Percentiles rank a stretch among this genome's conserved stretches.
Evolutionary conservation across 345 rosid genomes (phyloP).

Genomic region (Eucalyptus marginata): DNA sequence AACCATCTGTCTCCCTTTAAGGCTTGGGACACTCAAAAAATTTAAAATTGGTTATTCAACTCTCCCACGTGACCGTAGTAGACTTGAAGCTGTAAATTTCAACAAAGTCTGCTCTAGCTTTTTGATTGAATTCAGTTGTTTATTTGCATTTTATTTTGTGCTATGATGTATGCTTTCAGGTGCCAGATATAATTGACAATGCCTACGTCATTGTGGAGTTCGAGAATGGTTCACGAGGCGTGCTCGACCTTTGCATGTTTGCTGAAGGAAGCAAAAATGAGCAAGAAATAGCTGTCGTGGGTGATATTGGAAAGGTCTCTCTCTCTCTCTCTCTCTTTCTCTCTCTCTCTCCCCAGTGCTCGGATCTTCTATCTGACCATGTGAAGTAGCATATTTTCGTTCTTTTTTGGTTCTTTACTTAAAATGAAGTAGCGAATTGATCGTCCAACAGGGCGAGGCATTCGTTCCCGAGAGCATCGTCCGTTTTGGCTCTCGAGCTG

Average conservation of each 20-base stretch:
- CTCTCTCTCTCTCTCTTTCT: neutral
- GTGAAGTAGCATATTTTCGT: neutral
- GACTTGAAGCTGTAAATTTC: neutral
- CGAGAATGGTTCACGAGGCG: slow-evolving; percentile 80
- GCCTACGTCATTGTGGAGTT: slow-evolving; percentile 86
- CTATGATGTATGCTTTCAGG: slow-evolving; percentile 20
- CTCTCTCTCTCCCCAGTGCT: neutral
- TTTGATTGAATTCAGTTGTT: neutral
- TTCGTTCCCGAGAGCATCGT: slow-evolving; percentile 81
- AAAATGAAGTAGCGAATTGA: neutral
- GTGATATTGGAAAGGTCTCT: slow-evolving; percentile 65
- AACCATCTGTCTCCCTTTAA: neutral
- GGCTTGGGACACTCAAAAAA: neutral
- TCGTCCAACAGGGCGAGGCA: slow-evolving; percentile 70
- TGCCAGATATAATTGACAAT: slow-evolving; percentile 85
- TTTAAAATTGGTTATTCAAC: neutral
- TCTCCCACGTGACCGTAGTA: neutral
- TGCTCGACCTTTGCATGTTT: slow-evolving; percentile 97
- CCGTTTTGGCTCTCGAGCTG: slow-evolving; percentile 44
- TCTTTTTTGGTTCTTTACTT: neutral
- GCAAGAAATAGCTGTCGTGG: slow-evolving; percentile 84
- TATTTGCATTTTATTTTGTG: neutral
- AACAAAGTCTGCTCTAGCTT: neutral
- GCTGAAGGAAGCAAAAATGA: slow-evolving; percentile 97
- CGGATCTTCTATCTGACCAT: neutral